These are phyloP conservation scores for Nephelium lappaceum DNA, from an alignment of 345 rosid genomes.

Conservation along the genomic window DNA sequence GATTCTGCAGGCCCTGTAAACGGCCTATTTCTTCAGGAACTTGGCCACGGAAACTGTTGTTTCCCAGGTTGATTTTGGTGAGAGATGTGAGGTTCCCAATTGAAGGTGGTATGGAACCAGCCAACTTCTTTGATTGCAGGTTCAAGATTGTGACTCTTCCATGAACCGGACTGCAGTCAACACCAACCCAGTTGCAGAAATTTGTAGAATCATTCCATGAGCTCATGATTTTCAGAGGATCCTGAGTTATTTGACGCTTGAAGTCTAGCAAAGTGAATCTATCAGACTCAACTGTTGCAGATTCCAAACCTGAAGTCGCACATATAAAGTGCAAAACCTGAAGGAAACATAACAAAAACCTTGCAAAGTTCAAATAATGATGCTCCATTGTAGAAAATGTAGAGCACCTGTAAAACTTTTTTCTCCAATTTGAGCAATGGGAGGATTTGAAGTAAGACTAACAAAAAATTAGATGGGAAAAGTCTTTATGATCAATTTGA, in stretches of 20 bases:
- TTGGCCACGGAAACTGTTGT: constrained; percentile 19
- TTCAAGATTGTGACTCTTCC: neutral
- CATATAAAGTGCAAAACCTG: neutral
- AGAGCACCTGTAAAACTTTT: neutral
- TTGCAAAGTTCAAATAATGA: neutral
- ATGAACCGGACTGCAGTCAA: neutral
- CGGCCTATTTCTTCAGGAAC: constrained; percentile 24
- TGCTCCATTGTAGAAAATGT: neutral
- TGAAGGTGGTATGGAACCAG: constrained; percentile 24
- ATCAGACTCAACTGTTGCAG: neutral
- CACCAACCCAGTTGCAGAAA: constrained; percentile 12
- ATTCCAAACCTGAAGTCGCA: neutral
- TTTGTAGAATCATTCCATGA: constrained; percentile 14
- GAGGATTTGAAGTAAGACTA: neutral
- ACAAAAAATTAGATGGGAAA: too few species aligned
- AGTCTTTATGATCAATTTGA: too few species aligned
- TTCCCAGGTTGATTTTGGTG: constrained; percentile 11
- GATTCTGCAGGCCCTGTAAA: constrained; percentile 13
- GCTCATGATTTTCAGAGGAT: constrained; percentile 15
- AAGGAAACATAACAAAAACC: constrained; percentile 9
- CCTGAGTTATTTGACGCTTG: neutral
- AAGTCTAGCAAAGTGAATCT: neutral
- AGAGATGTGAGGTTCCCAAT: constrained; percentile 34
- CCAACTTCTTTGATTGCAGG: neutral
- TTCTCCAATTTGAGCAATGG: neutral